Base-by-base conservation (phyloP, 2,329 filamentous ascomycete species). In the Pseudocercospora fuligena region DNA sequence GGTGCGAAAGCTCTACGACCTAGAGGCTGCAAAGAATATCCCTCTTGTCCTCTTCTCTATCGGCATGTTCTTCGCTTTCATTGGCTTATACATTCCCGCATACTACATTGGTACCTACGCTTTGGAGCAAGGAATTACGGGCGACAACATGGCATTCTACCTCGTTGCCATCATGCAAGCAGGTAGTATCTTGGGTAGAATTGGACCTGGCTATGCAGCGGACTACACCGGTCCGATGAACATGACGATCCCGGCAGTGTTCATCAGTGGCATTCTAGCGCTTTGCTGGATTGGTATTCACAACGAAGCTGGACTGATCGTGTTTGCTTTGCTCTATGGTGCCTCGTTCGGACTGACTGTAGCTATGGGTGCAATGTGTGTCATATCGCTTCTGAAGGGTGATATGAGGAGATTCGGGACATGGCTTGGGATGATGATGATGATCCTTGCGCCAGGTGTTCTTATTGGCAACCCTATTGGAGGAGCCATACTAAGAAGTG, bases 121-220 rank as follows among this genome's bases (percentile, higher is more conserved):
- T 1, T 80, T 87, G 2, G 59, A 33, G 16, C 19, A 49, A 25
- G 59, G 59, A 23, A 33, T 31, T 9, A 61, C 59, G 5, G 57
- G 21, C 33, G 27, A 43, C 11, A 81, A 85, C 0, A 76, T 91
- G 1, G 87, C 87, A 0, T 89, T 88, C 68, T 92, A 91, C 71
- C 80, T 91, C 5, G 78, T 92, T 1, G 83, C 89, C 1, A 88
- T 92, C 65, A 81, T 91, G 70, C 92, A 92, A 73, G 86, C 82
- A 0, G 84, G 87, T 3, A 76, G 72, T 19, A 72, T 77, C 5
- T 80, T 83, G 75, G 82, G 82, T 2, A 23, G 57, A 36, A 81
- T 82, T 66, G 72, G 83, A 1, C 82, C 82, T 1, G 83, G 82
- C 33, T 73, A 78, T 60, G 61, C 82, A 14, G 79, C 81, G 5